Conservation (phyloP, 78 protist species). For the Dictyostelium firmibasis region DNA sequence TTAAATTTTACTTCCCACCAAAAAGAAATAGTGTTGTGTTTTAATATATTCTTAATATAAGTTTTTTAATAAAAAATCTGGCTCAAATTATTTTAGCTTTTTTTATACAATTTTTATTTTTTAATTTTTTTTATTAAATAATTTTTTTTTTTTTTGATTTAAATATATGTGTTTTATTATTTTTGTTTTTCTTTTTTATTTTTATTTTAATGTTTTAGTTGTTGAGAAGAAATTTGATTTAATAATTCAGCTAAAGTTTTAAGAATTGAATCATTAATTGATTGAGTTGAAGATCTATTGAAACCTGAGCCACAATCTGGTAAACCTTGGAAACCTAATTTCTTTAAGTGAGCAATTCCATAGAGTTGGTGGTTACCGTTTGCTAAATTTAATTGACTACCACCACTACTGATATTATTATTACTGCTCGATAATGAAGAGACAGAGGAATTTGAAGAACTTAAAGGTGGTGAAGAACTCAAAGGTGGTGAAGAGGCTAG, state of each 20-base stretch:
- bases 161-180: not conserved
- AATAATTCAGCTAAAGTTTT: constrained; percentile 30
- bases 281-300: constrained; percentile 12
- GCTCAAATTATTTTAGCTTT: too few relatives aligned
- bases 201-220: not conserved
- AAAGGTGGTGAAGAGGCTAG: not conserved
- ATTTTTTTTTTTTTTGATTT: not conserved
- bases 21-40: too few relatives aligned
- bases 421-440: not conserved
- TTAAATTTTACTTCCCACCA: too few relatives aligned
- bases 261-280: constrained; percentile 41
- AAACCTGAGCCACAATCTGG: constrained; percentile 74
- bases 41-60: too few relatives aligned
- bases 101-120: not conserved
- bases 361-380: not conserved
- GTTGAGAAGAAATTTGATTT: constrained; percentile 6
- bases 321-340: constrained; percentile 60
- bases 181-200: not conserved
- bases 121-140: not conserved
- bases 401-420: not conserved
- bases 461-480: not conserved
- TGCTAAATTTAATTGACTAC: not conserved
- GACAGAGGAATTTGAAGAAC: not conserved
- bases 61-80: not conserved
- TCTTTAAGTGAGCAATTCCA: constrained; percentile 26